Base-by-base conservation (phyloP, 2,329 filamentous ascomycete genomes). In the Triangularia setosa region DNA sequence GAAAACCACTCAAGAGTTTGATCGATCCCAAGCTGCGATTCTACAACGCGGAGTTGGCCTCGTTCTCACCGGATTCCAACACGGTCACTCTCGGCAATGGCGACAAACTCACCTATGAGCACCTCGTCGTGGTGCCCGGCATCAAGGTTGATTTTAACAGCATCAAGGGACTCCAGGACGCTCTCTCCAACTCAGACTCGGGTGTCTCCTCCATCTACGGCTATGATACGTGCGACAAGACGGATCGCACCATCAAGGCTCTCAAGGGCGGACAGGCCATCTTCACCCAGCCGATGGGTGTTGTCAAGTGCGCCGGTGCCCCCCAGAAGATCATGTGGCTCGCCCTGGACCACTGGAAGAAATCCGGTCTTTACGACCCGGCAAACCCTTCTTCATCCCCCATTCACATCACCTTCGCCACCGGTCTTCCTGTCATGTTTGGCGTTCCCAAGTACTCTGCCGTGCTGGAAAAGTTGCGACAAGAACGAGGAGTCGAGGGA, bases 281-380 rank as follows among this genome's bases (percentile, higher is more conserved):
- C 68, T 87, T 87, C 76, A 87, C 84, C 1, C 84, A 86, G 67
- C 85, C 85, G 1, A 78, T 82, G 0, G 84, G 85, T 54, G 77
- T 81, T 5, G 78, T 87, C 74, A 87, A 87, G 74, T 87, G 85
- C 67, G 85, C 85, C 2, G 85, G 85, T 53, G 85, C 84, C 2
- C 85, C 85, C 11, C 85, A 87, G 67, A 87, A 87, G 75, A 76
- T 81, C 70, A 83, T 87, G 83, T 87, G 85, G 85, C 79, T 87
- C 16, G 85, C 85, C 0, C 74, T 86, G 52, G 83, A 87, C 70
- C 74, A 84, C 73, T 87, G 85, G 85, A 84, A 82, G 74, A 75
- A 76, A 28, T 76, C 77, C 0, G 84, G 83, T 1, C 72, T 84
- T 3, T 87, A 86, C 73, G 72, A 80, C 61, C 70, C 79, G 1